Evolutionary conservation across 345 rosid species (phyloP).

Genomic region (Aegle marmelos): DNA sequence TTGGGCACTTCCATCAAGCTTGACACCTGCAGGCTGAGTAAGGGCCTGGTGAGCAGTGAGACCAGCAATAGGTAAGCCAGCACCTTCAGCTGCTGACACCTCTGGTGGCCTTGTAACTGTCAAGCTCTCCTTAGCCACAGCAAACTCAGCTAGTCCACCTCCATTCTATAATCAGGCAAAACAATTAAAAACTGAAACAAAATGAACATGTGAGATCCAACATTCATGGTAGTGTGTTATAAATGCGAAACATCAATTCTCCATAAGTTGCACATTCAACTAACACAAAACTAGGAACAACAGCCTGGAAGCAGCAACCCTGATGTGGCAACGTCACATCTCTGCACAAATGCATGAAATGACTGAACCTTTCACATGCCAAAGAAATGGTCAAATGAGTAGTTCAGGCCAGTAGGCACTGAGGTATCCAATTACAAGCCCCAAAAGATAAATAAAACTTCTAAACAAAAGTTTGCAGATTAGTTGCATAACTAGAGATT

Average conservation of each 20-base stretch:
- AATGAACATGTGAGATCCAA: not conserved
- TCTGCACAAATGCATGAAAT: not conserved
- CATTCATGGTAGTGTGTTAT: not conserved
- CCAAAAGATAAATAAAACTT: not conserved
- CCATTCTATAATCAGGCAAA: conserved; percentile 33
- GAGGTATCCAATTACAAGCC: not conserved
- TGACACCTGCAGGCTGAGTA: conserved; percentile 53
- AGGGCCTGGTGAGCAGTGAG: conserved; percentile 67
- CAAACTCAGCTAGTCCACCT: conserved; percentile 67
- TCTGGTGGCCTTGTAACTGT: conserved; percentile 56
- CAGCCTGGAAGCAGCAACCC: not conserved
- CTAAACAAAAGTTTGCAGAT: not conserved
- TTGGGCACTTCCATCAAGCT: conserved; percentile 57
- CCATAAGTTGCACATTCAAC: not conserved
- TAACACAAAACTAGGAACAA: not conserved
- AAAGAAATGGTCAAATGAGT: not conserved
- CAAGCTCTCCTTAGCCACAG: conserved; percentile 54
- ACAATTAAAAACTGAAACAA: not conserved
- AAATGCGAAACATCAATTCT: not conserved
- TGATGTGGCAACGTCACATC: not conserved
- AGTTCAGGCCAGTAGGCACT: not conserved
- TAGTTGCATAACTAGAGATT: not conserved
- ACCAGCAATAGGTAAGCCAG: conserved; percentile 64
- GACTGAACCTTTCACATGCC: not conserved
- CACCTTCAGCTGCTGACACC: conserved; percentile 67